phyloP scores from a whole-genome alignment of 352 stramenopile genomes.

The Phytophthora fragariae region DNA sequence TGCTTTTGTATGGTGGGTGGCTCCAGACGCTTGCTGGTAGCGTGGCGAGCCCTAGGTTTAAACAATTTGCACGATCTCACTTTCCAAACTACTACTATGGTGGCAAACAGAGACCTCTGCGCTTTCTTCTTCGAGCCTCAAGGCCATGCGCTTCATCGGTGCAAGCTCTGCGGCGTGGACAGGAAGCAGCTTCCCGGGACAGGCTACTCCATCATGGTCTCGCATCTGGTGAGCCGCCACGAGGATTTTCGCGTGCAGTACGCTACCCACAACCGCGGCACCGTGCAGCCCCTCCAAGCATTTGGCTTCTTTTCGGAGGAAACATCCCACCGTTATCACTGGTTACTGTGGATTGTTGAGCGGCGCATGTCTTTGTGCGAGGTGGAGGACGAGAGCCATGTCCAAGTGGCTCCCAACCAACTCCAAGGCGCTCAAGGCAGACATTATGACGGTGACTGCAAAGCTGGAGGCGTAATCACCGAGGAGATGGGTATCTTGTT shows the following conservation, averaged over 20 bases:
- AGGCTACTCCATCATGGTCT: constrained; percentile 12
- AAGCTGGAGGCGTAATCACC: background rate
- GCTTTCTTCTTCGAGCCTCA: constrained; percentile 15
- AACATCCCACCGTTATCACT: constrained; percentile 5
- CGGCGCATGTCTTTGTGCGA: constrained; percentile 16
- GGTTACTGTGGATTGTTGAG: constrained; percentile 10
- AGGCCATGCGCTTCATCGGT: constrained; percentile 4
- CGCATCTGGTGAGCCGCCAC: constrained; percentile 7
- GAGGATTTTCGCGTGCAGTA: constrained; percentile 8
- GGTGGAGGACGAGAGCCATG: constrained; percentile 5
- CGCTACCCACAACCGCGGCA: background rate
- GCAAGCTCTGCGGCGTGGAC: constrained; percentile 1
- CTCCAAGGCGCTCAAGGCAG: constrained; percentile 2
- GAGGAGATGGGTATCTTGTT: constrained; percentile 5
- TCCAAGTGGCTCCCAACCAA: constrained; percentile 4
- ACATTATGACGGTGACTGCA: background rate
- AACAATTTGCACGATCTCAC: background rate
- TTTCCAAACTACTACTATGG: constrained; percentile 10
- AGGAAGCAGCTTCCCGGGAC: background rate
- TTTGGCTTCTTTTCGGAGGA: constrained; percentile 18
- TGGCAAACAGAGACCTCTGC: constrained; percentile 5
- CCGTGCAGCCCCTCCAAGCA: background rate
- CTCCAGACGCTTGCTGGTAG: background rate
- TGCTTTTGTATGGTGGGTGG: background rate
- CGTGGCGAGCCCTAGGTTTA: background rate